A percentile compares a stretch with the other conserved stretches of the same genome.
These are phyloP conservation scores for Herpetospermum pedunculosum DNA, from an alignment of 306 rosid species.

Conservation along the genomic window DNA sequence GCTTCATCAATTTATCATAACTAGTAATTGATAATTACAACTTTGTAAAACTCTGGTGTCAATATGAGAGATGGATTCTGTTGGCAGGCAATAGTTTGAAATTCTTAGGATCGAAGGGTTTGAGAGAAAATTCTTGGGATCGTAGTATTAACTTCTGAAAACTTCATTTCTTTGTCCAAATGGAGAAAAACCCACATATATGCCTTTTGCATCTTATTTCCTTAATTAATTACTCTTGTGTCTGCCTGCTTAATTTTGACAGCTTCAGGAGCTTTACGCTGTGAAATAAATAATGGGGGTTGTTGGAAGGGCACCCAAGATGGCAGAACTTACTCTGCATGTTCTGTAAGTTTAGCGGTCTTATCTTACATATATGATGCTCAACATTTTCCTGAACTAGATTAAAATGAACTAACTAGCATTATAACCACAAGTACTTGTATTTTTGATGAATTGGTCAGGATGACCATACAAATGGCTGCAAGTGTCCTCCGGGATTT, in stretches of 20 bases:
- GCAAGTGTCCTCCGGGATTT: conserved; percentile 85
- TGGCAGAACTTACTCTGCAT: conserved; percentile 66
- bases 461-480: conserved; percentile 65
- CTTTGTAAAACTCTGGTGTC: not conserved
- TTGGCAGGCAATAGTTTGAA: not conserved
- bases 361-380: not conserved
- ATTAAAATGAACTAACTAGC: not conserved
- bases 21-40: not conserved
- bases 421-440: not conserved
- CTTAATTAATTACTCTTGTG: not conserved
- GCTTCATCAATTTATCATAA: not conserved
- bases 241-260: conserved; percentile 17
- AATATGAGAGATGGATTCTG: not conserved
- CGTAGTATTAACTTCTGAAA: not conserved
- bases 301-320: conserved; percentile 60
- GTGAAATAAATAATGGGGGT: conserved; percentile 85
- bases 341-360: conserved; percentile 41
- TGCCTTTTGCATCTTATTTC: not conserved
- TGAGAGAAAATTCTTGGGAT: not conserved
- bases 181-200: not conserved
- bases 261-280: conserved; percentile 78
- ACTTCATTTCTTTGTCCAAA: not conserved
- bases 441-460: conserved; percentile 19
- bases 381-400: not conserved
- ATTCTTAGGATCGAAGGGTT: not conserved